A percentile compares a stretch with the other conserved stretches of the same genome.
Evolutionary conservation across 768 basidiomycete species (phyloP).

Genomic region (Sistotremastrum suecicum): DNA sequence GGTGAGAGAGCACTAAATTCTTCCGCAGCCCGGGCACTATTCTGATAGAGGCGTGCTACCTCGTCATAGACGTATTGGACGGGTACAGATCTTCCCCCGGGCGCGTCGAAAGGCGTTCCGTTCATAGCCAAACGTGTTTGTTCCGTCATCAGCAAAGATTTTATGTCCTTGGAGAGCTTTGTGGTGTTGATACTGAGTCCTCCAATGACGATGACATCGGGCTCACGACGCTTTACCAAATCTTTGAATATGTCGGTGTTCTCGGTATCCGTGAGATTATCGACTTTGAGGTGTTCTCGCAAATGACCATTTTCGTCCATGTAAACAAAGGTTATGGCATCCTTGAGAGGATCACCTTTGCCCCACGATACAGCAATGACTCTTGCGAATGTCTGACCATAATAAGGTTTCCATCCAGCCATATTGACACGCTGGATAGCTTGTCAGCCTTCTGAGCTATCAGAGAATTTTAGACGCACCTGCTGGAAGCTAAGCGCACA

Average conservation of each 20-base stretch:
- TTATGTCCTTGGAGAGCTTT: conserved; percentile 51
- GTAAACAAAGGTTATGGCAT: conserved; percentile 74
- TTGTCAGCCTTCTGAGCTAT: conserved; percentile 6
- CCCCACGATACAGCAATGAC: conserved; percentile 93
- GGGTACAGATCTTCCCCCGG: conserved; percentile 29
- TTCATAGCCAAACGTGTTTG: conserved; percentile 15
- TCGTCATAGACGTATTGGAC: conserved; percentile 83
- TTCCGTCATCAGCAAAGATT: conserved; percentile 31
- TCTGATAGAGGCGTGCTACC: conserved; percentile 87
- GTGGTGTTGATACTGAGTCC: conserved; percentile 78
- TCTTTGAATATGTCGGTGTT: conserved; percentile 64
- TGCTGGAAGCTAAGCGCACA: conserved; percentile 57
- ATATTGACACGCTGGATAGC: conserved; percentile 60
- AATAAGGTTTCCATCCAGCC: conserved; percentile 51
- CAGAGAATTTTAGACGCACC: conserved; percentile 28
- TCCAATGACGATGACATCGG: conserved; percentile 79
- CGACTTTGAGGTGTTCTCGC: conserved; percentile 80
- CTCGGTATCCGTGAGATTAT: conserved; percentile 66
- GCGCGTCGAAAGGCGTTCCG: conserved; percentile 14
- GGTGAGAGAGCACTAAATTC: conserved; percentile 71
- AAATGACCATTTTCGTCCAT: conserved; percentile 81
- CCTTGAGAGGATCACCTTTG: conserved; percentile 85
- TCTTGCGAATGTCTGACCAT: conserved; percentile 50
- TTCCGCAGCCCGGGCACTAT: conserved; percentile 68
- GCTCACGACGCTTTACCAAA: conserved; percentile 67